A percentile compares a stretch with the other conserved stretches of the same genome.
Evolutionary conservation across 345 rosid genomes (phyloP).

Genomic region (Ailanthus altissimus): DNA sequence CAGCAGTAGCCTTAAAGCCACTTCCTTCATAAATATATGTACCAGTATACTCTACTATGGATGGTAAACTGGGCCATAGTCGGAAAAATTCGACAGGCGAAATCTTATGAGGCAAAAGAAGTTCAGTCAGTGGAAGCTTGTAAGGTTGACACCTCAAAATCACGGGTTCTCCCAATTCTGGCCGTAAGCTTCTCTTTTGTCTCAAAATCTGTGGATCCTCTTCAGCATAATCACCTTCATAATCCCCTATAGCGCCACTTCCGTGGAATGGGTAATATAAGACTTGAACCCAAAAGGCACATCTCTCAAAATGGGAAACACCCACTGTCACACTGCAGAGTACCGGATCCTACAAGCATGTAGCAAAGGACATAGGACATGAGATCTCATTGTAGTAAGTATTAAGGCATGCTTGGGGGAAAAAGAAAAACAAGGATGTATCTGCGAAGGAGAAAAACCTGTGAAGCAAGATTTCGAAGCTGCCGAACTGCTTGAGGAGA

Average conservation of each 20-base stretch:
- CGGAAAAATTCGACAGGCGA: conserved; percentile 99
- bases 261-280: conserved; percentile 95
- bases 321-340: conserved; percentile 92
- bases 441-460: conserved; percentile 51
- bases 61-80: conserved; percentile 98
- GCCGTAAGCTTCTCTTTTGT: conserved; percentile 78
- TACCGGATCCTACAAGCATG: conserved; percentile 74
- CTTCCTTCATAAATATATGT: conserved; percentile 92
- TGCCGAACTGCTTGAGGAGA: conserved; percentile 97
- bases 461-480: conserved; percentile 87
- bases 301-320: conserved; percentile 93
- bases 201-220: conserved; percentile 83
- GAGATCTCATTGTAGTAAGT: background rate
- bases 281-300: conserved; percentile 97
- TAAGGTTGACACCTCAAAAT: conserved; percentile 94
- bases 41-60: conserved; percentile 84
- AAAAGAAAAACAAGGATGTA: background rate
- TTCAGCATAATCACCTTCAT: conserved; percentile 84
- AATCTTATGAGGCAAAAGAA: conserved; percentile 88
- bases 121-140: conserved; percentile 94
- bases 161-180: conserved; percentile 98
- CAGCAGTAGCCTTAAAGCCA: conserved; percentile 98
- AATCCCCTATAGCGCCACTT: conserved; percentile 72
- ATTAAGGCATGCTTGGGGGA: background rate
- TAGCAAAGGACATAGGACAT: conserved; percentile 19